Base-by-base conservation (phyloP, 129 eudicot species). In the Tagetes patula region DNA sequence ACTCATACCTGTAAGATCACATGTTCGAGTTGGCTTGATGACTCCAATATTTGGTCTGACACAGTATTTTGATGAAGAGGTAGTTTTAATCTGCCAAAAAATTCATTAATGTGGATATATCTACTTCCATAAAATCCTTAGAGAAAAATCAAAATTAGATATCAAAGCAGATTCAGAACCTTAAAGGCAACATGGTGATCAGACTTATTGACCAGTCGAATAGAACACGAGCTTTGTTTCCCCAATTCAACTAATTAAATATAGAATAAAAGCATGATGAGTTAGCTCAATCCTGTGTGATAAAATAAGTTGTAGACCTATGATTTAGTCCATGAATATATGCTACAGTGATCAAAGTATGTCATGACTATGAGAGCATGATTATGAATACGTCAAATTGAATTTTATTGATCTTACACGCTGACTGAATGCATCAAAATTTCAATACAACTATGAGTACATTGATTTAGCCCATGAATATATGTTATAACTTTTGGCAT, bases 181-280 rank as follows among this genome's bases (percentile, higher is more conserved):
- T 79, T 85, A 72, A 85, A 88, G 61, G 90, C 95, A 55, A 88
- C 90, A 83, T 79, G 79, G 70, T 73, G 69, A 67, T 76, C 76
- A 12, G 90, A 77, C 78, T 81, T 83, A 65, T 88, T 88, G 67
- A 69, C 53, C 73, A 85, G 79, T 45, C 82, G 86, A 65, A 88
- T 66, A 70, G 80, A 77, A 79, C 90, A 85, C 10, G 84, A 71
- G 81, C 85, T 77, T 69, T 85, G 88, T 77, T 88, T 88, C 82
- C 79, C 81, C 70, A 71, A 69, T 75, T 88, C 90, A 78, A 85
- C 95, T 88, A 65, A 62, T 71, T 39, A 67, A 54, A 73, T 39
- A 56, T 33, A 66, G 31, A 81, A 81, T 36, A 53, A 74, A 39
- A 47, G n/a, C 41, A 47, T 49, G 14, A 65, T 32, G 61, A 69